Conservation (phyloP, 345 rosid genomes). For the Salix arbutifolia region DNA sequence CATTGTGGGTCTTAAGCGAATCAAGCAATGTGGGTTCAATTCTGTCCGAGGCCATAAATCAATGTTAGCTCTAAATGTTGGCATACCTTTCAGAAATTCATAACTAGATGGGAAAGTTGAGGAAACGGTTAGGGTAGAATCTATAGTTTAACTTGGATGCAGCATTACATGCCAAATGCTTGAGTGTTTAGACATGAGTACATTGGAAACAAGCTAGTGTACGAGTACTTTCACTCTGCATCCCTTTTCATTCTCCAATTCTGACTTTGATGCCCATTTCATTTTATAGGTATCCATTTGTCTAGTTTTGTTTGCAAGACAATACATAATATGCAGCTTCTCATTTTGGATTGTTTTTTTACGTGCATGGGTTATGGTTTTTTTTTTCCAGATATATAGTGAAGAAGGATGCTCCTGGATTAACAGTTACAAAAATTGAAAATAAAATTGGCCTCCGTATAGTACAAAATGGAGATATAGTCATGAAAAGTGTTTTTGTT, state of each 20-base stretch:
- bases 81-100: too few species aligned
- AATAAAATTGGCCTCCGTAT: constrained; percentile 92
- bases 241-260: background rate
- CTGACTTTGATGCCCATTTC: background rate
- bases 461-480: constrained; percentile 95
- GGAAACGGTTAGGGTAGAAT: too few species aligned
- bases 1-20: too few species aligned
- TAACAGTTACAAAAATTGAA: constrained; percentile 72
- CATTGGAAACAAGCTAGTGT: too few species aligned
- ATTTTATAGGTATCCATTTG: background rate
- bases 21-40: too few species aligned
- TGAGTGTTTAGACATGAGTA: too few species aligned
- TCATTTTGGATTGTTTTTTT: background rate
- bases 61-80: too few species aligned
- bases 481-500: constrained; percentile 69
- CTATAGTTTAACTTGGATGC: too few species aligned
- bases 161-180: too few species aligned
- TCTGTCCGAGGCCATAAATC: too few species aligned
- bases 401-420: constrained; percentile 90
- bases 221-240: too few species aligned
- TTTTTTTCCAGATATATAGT: constrained; percentile 54
- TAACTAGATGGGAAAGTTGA: too few species aligned
- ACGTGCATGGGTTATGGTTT: background rate
- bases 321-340: background rate
- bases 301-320: background rate